phyloP scores from a whole-genome alignment of 1,284 basidiomycete species.

The Ceratobasidium sp. region DNA sequence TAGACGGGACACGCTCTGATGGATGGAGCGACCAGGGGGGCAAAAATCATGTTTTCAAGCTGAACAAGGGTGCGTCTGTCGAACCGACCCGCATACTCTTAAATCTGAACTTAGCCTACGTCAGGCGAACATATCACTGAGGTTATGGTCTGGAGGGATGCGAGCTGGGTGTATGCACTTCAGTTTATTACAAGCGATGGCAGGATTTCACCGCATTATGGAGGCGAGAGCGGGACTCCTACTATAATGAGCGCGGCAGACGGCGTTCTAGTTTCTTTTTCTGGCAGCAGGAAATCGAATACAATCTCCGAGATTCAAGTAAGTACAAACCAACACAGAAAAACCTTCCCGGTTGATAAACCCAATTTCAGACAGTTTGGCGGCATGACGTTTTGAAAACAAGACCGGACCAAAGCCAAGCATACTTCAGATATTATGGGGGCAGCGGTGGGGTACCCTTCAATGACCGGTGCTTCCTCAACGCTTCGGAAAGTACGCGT shows the following conservation, averaged over 20 bases:
- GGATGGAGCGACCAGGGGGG: neutral
- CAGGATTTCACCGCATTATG: constrained; percentile 8
- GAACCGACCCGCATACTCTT: neutral
- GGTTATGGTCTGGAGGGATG: neutral
- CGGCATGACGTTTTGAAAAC: constrained; percentile 8
- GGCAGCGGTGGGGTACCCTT: no score
- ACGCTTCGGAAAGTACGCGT: neutral
- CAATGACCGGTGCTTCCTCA: constrained; percentile 16
- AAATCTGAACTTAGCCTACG: neutral
- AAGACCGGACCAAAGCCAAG: neutral
- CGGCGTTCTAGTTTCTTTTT: constrained; percentile 5
- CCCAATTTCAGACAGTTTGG: constrained; percentile 17
- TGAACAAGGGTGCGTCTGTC: neutral
- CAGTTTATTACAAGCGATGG: constrained; percentile 30
- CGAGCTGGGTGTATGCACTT: neutral
- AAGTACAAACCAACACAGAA: no score
- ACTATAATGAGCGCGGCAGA: neutral
- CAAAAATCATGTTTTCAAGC: constrained; percentile 4
- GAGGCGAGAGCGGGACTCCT: constrained; percentile 3
- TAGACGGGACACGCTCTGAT: neutral
- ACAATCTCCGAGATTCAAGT: neutral
- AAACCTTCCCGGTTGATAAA: neutral
- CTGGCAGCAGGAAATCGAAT: neutral
- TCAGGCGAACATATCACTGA: constrained; percentile 21
- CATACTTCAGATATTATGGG: constrained; percentile 14